Base-by-base conservation (phyloP, 176 grass and related monocot genomes). In the Rhipidocladum racemiflorum region DNA sequence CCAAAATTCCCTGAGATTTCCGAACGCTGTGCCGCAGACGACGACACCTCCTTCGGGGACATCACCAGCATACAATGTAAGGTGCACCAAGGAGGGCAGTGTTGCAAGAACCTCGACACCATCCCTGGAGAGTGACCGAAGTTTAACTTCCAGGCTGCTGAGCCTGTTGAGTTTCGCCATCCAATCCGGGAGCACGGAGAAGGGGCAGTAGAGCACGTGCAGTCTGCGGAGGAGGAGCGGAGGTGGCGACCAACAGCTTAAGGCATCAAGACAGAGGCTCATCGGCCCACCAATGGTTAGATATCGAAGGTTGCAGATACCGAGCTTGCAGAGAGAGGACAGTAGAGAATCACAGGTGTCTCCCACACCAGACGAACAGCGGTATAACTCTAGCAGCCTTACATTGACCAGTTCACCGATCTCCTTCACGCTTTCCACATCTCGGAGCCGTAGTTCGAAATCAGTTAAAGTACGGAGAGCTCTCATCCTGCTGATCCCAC, bases 341-440 rank as follows among this genome's bases (percentile, higher is more conserved):
- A 61, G 11, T 4, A 84, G 25, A 46, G 30, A 9, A 34, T 2
- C n/a, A 34, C 4, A 34, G 4, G 2, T 34, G 7, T 4, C n/a
- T 25, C 16, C 27, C 1, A 16, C 3, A 0, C 5, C 5, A 1
- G 5, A 0, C 9, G 3, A 0, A 44, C 24, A 5, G 1, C 7
- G 4, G 0, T 40, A 85, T 40, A 85, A 11, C 48, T 32, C 24
- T n/a, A 85, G 50, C 4, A 48, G 50, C 18, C 2, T 34, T 6
- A 83, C 43, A 83, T 83, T 24, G 4, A 0, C 23, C 28, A 83
- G 21, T 15, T 83, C 69, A 48, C 69, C 69, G 0, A 83, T 28
- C 13, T 15, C 40, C 32, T 48, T 48, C 3, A 72, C n/a, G 38
- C 3, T 34, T 34, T 34, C 32, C 32, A 3, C 32, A 34, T 34